Percentiles rank a stretch among this genome's conserved stretches.
Evolutionary conservation across 78 protist species (phyloP).

Genomic region (Guillardia theta): DNA sequence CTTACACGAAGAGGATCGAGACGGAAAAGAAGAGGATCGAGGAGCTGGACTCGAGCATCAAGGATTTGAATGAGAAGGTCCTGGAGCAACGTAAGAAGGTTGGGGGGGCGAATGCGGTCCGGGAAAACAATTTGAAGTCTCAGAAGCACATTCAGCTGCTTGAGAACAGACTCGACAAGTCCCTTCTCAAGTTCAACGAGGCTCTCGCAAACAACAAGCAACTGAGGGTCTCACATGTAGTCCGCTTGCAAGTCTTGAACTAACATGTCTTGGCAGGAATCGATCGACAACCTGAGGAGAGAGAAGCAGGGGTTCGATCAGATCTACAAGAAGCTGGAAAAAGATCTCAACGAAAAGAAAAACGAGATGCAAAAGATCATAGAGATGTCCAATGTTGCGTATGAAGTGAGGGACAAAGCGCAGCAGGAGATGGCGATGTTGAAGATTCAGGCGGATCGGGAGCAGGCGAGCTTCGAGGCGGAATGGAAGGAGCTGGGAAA

Average conservation of each 20-base stretch:
- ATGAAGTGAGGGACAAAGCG: slow-evolving; percentile 67
- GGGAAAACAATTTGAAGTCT: neutral
- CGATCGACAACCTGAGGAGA: slow-evolving; percentile 77
- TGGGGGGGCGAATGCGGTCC: slow-evolving; percentile 61
- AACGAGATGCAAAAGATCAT: slow-evolving; percentile 62
- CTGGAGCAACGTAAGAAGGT: slow-evolving; percentile 43
- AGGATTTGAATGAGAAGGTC: neutral
- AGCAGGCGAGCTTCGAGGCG: slow-evolving; percentile 26
- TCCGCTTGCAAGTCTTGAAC: no score
- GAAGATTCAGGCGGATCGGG: slow-evolving; percentile 38
- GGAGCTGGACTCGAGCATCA: slow-evolving; percentile 23
- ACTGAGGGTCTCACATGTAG: no score
- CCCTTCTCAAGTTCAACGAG: slow-evolving; percentile 71
- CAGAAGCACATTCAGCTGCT: slow-evolving; percentile 59
- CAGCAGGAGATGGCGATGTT: slow-evolving; percentile 32
- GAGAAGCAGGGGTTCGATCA: slow-evolving; percentile 79
- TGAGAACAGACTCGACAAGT: slow-evolving; percentile 67
- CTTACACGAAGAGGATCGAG: slow-evolving; percentile 34
- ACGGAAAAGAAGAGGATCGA: slow-evolving; percentile 21
- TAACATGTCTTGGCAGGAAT: no score
- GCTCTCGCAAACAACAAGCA: slow-evolving; percentile 66
- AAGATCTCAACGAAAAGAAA: slow-evolving; percentile 60
- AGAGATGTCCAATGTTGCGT: slow-evolving; percentile 64
- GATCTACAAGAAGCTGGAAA: slow-evolving; percentile 67
- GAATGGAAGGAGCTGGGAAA: slow-evolving; percentile 48